These are phyloP conservation scores for Crucihimalaya himalaica DNA, from an alignment of 345 rosid species.

Conservation along the genomic window DNA sequence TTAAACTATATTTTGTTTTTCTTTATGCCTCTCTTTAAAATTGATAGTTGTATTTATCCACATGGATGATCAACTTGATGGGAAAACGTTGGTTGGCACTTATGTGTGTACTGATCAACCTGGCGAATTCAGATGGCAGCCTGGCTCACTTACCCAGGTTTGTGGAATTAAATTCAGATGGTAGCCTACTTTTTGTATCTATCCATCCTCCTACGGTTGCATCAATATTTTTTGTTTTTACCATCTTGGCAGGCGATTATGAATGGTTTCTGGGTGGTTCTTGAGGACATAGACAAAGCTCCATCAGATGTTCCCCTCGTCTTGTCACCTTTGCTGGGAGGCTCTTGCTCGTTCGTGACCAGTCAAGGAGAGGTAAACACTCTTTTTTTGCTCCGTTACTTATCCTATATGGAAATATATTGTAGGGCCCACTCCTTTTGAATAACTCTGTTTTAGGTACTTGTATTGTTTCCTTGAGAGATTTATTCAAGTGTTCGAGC, in stretches of 20 bases:
- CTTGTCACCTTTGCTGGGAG: slow-evolving; percentile 83
- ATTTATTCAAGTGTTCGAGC: slow-evolving; percentile 4
- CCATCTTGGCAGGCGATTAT: slow-evolving; percentile 61
- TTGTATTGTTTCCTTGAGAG: slow-evolving; percentile 10
- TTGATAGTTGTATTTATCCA: slow-evolving; percentile 68
- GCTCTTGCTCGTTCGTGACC: slow-evolving; percentile 63
- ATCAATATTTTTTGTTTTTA: slow-evolving; percentile 14
- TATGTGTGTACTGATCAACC: slow-evolving; percentile 95
- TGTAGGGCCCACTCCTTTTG: not conserved
- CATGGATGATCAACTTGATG: slow-evolving; percentile 99
- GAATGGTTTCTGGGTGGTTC: slow-evolving; percentile 89
- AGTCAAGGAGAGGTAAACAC: slow-evolving; percentile 76
- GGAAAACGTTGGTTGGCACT: slow-evolving; percentile 86
- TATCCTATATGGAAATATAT: not conserved
- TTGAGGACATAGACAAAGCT: slow-evolving; percentile 95
- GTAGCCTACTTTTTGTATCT: slow-evolving; percentile 10
- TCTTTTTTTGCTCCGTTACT: slow-evolving; percentile 11
- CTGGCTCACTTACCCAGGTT: slow-evolving; percentile 95
- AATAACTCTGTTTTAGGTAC: slow-evolving; percentile 18
- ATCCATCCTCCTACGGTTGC: slow-evolving; percentile 17
- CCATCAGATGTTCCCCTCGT: slow-evolving; percentile 82
- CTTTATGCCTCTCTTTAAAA: not conserved
- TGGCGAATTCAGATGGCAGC: slow-evolving; percentile 98
- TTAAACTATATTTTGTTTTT: slow-evolving; percentile 23
- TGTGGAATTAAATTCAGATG: slow-evolving; percentile 33